Percentiles rank a stretch among this genome's conserved stretches.
These are phyloP conservation scores for Talaromyces sp. DNA, from an alignment of 2,329 filamentous ascomycete species.

Conservation along the genomic window DNA sequence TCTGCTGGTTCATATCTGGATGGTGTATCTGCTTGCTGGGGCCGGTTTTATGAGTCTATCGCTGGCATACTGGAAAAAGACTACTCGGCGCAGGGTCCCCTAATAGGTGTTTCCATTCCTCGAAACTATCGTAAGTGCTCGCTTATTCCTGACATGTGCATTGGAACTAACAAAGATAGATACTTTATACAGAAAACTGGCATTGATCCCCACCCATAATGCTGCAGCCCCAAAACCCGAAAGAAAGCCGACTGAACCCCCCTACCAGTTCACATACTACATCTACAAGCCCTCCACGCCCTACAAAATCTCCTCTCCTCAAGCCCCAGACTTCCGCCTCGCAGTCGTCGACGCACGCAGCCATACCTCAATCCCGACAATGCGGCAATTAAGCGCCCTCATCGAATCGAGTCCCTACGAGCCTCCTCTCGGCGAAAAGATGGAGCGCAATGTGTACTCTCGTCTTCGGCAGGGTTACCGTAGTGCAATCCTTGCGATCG, in stretches of 20 bases:
- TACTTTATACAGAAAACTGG: conserved; percentile 71
- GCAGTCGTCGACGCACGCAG: conserved; percentile 74
- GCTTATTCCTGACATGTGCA: neutral
- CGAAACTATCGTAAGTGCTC: conserved; percentile 47
- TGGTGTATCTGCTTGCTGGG: conserved; percentile 27
- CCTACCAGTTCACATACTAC: conserved; percentile 73
- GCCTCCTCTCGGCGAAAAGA: conserved; percentile 51
- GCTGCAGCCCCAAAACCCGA: conserved; percentile 40
- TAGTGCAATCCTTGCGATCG: conserved; percentile 80
- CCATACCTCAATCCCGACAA: conserved; percentile 63
- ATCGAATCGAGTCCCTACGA: conserved; percentile 70
- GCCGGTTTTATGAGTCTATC: conserved; percentile 14
- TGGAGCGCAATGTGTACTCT: conserved; percentile 60
- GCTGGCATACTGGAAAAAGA: neutral
- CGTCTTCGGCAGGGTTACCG: conserved; percentile 79
- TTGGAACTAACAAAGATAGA: conserved; percentile 40
- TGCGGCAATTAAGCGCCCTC: conserved; percentile 67
- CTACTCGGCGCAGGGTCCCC: conserved; percentile 41
- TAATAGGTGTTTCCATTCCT: conserved; percentile 53
- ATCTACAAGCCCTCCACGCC: conserved; percentile 71
- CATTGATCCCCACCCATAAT: conserved; percentile 68
- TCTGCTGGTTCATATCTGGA: conserved; percentile 15
- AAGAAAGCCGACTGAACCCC: conserved; percentile 36
- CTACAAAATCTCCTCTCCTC: conserved; percentile 77
- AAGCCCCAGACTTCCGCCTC: conserved; percentile 76